Evolutionary conservation across 2,329 filamentous ascomycete species (phyloP).

Genomic region (Aspergillus intermedius): DNA sequence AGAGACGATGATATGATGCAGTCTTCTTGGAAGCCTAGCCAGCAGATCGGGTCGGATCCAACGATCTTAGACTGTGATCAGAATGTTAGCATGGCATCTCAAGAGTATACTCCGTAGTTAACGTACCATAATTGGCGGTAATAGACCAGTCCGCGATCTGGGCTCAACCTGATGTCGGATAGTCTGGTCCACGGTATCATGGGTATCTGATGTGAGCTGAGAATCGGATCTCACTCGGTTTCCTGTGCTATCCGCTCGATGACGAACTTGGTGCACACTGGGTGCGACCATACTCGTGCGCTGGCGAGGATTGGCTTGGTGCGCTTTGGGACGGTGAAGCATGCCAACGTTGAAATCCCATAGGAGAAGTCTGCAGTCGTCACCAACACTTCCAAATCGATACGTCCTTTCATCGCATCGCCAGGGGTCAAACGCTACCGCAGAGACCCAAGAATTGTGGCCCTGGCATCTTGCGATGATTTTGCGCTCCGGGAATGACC

Average conservation of each 20-base stretch:
- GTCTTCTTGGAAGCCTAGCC: slow-evolving; percentile 89
- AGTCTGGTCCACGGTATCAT: slow-evolving; percentile 49
- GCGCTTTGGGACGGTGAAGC: slow-evolving; percentile 79
- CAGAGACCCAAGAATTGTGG: slow-evolving; percentile 91
- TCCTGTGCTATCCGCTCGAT: slow-evolving; percentile 55
- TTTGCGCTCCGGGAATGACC: slow-evolving; percentile 75
- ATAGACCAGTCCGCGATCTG: slow-evolving; percentile 71
- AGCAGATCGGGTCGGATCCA: slow-evolving; percentile 79
- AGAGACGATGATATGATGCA: slow-evolving; percentile 89
- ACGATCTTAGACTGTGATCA: slow-evolving; percentile 64
- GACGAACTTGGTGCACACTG: slow-evolving; percentile 38
- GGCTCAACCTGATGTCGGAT: slow-evolving; percentile 77
- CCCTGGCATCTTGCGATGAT: slow-evolving; percentile 90
- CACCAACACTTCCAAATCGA: slow-evolving; percentile 89
- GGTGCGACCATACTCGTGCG: slow-evolving; percentile 29
- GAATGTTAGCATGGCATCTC: background rate
- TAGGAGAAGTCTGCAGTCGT: slow-evolving; percentile 80
- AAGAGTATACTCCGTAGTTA: background rate
- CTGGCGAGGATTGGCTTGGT: slow-evolving; percentile 32
- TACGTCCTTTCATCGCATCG: slow-evolving; percentile 93
- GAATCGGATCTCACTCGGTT: slow-evolving; percentile 66
- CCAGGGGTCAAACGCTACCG: slow-evolving; percentile 94
- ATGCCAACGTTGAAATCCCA: slow-evolving; percentile 99
- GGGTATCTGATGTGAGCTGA: slow-evolving; percentile 47
- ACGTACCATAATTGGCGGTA: slow-evolving; percentile 83